A percentile compares a stretch with the other conserved stretches of the same genome.
phyloP scores from a whole-genome alignment of 106 monocot species.

The Apostasia ramifera region DNA sequence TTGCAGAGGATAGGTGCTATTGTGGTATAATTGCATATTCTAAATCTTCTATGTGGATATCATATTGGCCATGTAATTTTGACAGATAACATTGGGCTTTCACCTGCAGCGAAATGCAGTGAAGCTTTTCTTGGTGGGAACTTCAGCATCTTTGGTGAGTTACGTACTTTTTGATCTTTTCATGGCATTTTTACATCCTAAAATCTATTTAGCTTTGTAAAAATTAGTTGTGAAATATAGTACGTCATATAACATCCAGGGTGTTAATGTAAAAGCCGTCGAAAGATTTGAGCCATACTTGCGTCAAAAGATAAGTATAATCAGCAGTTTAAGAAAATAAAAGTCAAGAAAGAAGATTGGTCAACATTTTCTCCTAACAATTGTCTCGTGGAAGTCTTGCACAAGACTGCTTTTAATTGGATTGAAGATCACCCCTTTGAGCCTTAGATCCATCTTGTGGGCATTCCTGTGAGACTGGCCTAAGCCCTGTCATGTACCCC shows the following conservation, averaged over 20 bases:
- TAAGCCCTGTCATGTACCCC: too few species aligned
- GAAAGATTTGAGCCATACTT: neutral
- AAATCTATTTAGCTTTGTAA: neutral
- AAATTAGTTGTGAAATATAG: neutral
- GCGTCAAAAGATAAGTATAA: neutral
- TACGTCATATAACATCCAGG: neutral
- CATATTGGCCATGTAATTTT: neutral
- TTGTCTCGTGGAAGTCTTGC: too few species aligned
- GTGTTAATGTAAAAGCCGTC: too few species aligned
- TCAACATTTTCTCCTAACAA: too few species aligned
- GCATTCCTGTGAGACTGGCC: too few species aligned
- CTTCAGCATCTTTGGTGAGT: conserved; percentile 65
- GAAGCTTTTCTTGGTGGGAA: conserved; percentile 76
- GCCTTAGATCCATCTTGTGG: too few species aligned
- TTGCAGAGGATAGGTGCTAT: conserved; percentile 75
- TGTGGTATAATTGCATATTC: conserved; percentile 24
- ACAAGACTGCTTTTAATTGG: too few species aligned
- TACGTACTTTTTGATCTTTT: neutral
- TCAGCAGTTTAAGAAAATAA: too few species aligned
- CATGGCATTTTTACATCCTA: neutral
- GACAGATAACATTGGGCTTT: neutral
- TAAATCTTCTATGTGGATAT: neutral
- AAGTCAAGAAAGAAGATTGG: too few species aligned
- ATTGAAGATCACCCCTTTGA: too few species aligned
- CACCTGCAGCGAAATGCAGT: conserved; percentile 58